Evolutionary conservation across 1,284 basidiomycete species (phyloP).

Genomic region (Ustilago sp.): DNA sequence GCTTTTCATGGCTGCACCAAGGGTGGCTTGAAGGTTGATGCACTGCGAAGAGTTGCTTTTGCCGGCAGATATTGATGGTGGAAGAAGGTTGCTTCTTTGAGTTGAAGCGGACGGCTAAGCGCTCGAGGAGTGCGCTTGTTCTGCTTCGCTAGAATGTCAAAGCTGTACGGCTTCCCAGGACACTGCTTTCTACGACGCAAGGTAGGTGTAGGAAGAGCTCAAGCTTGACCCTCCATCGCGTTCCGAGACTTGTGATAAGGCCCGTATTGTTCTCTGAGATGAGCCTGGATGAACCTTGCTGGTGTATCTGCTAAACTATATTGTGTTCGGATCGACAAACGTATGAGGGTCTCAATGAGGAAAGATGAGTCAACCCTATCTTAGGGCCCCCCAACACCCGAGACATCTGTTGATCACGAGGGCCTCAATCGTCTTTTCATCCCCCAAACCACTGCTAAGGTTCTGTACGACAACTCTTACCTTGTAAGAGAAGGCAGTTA

Average conservation of each 20-base stretch:
- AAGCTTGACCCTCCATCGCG: background rate
- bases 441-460: background rate
- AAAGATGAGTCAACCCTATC: background rate
- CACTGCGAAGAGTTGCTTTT: background rate
- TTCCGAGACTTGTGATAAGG: background rate
- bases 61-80: background rate
- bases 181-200: background rate
- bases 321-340: background rate
- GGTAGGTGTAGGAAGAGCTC: background rate
- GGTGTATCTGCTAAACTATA: background rate
- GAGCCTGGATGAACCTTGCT: background rate
- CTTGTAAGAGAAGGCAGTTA: background rate
- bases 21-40: background rate
- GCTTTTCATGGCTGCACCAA: slow-evolving; percentile 1
- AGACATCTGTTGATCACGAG: background rate
- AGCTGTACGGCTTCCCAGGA: background rate
- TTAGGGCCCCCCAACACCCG: background rate
- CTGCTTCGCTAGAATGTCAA: background rate
- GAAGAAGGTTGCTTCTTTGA: background rate
- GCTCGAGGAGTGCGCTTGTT: background rate
- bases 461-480: background rate
- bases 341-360: background rate
- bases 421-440: background rate
- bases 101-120: background rate
- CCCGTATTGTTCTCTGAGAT: background rate